Base-by-base conservation (phyloP, 2,329 filamentous ascomycete species). In the Thermothelomyces thermophilus region DNA sequence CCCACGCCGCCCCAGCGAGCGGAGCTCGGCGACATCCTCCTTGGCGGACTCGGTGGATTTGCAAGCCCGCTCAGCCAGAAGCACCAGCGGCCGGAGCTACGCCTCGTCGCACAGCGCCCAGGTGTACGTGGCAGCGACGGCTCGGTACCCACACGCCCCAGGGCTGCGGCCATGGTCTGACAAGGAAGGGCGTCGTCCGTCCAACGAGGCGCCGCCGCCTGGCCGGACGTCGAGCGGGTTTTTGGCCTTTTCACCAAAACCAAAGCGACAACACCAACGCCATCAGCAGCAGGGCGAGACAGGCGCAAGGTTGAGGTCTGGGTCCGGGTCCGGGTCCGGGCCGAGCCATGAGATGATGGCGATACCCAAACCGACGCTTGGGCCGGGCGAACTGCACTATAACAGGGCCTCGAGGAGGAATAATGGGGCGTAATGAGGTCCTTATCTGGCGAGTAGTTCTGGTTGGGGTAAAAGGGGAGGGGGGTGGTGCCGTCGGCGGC, bases 311-410 rank as follows among this genome's bases (percentile, higher is more conserved):
- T 14, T 31, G 9, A 31, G 30, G n/a, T n/a, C 24, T 9, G 24
- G 9, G 24, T 9, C 24, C 5, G 5, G 24, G 24, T 26, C 24
- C 24, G 24, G 24, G 24, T 5, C 24, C 24, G 24, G 5, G 24
- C 5, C 5, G 9, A 9, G 9, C 24, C 24, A 26, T 5, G 24
- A 26, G 24, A 26, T 5, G 5, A 35, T 58, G 41, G 22, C 52
- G 1, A 41, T 45, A 2, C 59, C 60, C 3, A 53, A 60, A 19
- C 62, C 65, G n/a, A 64, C 65, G 0, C 69, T 69, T 43, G 62
- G 66, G 5, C 63, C 66, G 1, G 65, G 65, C 10, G 65, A 66
- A 36, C 57, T 67, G 46, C 64, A 68, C 48, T 49, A 62, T 39
- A 71, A 70, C 52, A 64, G 63, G 13, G 51, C 53, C 10, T 50